Conservation (phyloP, 129 eudicot species). For the Gnaphalium uliginosum region DNA sequence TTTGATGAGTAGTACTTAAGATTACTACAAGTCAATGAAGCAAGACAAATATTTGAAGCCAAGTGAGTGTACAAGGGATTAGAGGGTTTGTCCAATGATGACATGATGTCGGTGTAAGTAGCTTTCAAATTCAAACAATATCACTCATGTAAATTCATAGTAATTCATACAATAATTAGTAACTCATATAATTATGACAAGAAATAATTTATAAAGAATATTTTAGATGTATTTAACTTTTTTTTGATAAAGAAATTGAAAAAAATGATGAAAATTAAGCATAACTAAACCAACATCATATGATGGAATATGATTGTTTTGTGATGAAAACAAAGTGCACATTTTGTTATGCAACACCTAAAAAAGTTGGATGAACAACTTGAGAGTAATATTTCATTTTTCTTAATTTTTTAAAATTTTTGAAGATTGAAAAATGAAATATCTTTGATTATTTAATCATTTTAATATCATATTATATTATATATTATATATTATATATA, state of each 20-base stretch:
- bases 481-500: too few relatives aligned
- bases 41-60: conserved; percentile 1
- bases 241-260: neutral
- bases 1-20: neutral
- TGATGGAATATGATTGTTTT: too few relatives aligned
- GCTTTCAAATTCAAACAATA: conserved; percentile 1
- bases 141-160: conserved; percentile 2
- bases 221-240: neutral
- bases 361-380: neutral
- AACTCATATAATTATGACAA: too few relatives aligned
- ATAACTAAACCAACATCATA: neutral
- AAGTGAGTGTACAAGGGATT: conserved; percentile 1
- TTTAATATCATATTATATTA: too few relatives aligned
- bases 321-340: neutral
- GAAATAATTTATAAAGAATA: too few relatives aligned
- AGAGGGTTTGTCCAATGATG: conserved; percentile 6
- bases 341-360: neutral
- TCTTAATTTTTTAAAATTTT: too few relatives aligned
- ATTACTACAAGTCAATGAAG: neutral
- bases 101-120: conserved; percentile 18
- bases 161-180: too few relatives aligned
- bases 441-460: neutral
- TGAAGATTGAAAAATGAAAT: neutral
- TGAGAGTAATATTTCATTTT: too few relatives aligned
- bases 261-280: neutral